Conservation (phyloP, 1,139 yeast species). For the Candida tetrigidarum region DNA sequence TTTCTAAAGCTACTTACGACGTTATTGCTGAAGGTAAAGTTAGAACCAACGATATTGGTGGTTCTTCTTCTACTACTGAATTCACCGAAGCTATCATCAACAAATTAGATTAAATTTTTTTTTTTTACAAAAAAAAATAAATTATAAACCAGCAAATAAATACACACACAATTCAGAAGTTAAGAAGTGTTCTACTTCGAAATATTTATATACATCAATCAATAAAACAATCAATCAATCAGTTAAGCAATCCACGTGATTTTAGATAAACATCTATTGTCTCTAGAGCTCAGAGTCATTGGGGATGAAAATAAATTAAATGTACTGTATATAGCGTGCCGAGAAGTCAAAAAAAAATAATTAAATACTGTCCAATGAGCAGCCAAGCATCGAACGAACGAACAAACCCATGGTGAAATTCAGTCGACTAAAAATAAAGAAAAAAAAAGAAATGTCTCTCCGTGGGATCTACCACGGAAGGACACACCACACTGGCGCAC, state of each 20-base stretch:
- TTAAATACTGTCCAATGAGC: slow-evolving; percentile 2
- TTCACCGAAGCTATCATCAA: slow-evolving; percentile 85
- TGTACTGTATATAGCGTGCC: neutral
- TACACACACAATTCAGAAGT: no score
- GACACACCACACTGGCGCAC: neutral
- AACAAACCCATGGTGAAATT: no score
- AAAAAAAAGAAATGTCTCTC: no score
- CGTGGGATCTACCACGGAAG: neutral
- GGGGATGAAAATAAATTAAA: neutral
- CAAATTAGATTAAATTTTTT: slow-evolving; percentile 43
- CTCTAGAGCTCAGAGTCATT: neutral
- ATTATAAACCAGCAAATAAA: neutral
- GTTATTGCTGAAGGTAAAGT: slow-evolving; percentile 87
- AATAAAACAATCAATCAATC: neutral
- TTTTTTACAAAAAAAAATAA: neutral
- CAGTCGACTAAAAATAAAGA: no score
- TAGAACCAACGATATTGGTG: slow-evolving; percentile 88
- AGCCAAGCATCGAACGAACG: neutral
- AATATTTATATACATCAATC: slow-evolving; percentile 1
- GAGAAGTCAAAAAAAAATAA: neutral
- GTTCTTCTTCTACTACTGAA: slow-evolving; percentile 85
- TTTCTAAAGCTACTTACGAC: slow-evolving; percentile 85
- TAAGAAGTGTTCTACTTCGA: neutral
- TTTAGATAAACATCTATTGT: neutral
- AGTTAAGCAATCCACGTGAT: slow-evolving; percentile 4